Evolutionary conservation across 2,329 filamentous ascomycete genomes (phyloP).

Genomic region (Fusarium pilosicola): DNA sequence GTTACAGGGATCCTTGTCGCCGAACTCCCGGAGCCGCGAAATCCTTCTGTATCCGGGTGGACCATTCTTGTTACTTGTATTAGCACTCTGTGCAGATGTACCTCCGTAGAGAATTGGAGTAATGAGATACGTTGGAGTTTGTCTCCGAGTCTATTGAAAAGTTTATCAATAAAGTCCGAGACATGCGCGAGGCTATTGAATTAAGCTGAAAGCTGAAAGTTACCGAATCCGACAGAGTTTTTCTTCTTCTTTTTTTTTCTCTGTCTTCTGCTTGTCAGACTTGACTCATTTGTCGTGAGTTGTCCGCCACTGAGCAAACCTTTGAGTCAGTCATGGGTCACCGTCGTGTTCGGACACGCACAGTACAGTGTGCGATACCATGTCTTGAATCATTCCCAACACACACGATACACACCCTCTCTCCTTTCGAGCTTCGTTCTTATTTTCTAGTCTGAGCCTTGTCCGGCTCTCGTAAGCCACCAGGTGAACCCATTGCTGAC

Average conservation of each 20-base stretch:
- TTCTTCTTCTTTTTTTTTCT: neutral
- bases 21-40: slow-evolving; percentile 19
- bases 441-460: slow-evolving; percentile 10
- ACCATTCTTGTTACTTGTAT: neutral
- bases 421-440: neutral
- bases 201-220: neutral
- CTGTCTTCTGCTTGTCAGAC: neutral
- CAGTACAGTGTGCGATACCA: slow-evolving; percentile 27
- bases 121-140: slow-evolving; percentile 7
- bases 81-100: neutral
- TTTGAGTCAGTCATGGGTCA: slow-evolving; percentile 29
- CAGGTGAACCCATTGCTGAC: neutral
- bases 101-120: neutral
- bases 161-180: neutral
- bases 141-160: slow-evolving; percentile 17
- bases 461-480: slow-evolving; percentile 30
- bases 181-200: slow-evolving; percentile 1
- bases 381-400: neutral
- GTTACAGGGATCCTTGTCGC: neutral
- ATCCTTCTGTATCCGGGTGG: neutral
- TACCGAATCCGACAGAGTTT: slow-evolving; percentile 8
- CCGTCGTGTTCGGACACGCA: neutral
- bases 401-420: neutral
- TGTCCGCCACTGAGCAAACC: slow-evolving; percentile 32
- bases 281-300: slow-evolving; percentile 16